Evolutionary conservation across 768 basidiomycete genomes (phyloP).

Genomic region (Calocera cornea): DNA sequence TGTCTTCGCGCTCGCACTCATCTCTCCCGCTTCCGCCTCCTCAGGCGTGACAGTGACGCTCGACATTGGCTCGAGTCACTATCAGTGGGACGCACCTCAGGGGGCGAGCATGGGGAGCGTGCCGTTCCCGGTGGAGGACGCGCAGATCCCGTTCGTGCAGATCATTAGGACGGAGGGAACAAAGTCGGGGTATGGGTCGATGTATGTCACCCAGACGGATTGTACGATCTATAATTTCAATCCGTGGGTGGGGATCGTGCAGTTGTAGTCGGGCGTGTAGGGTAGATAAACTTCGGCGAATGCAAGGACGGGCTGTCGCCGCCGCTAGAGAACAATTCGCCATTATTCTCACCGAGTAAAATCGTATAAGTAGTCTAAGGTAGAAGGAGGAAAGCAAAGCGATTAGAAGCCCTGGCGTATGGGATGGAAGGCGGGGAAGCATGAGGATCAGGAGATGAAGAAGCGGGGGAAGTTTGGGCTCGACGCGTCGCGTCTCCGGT

Average conservation of each 20-base stretch:
- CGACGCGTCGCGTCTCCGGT: too few relatives aligned
- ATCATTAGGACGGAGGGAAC: constrained; percentile 4
- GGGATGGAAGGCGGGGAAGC: too few relatives aligned
- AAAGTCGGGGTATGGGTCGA: constrained; percentile 3
- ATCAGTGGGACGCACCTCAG: background rate
- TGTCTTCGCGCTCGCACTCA: constrained; percentile 8
- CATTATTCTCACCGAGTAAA: too few relatives aligned
- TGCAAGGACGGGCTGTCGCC: too few relatives aligned
- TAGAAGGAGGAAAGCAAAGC: too few relatives aligned
- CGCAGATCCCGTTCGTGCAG: constrained; percentile 10
- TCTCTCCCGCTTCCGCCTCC: background rate
- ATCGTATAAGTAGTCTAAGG: too few relatives aligned
- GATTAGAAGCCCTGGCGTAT: too few relatives aligned
- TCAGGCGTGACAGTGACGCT: constrained; percentile 5
- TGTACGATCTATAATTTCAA: constrained; percentile 8
- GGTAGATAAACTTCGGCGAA: too few relatives aligned
- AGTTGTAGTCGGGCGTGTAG: too few relatives aligned
- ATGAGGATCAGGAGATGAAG: too few relatives aligned
- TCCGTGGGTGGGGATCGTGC: background rate
- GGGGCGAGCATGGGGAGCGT: constrained; percentile 6
- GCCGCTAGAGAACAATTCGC: too few relatives aligned
- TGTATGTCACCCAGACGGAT: background rate
- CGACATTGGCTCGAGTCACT: constrained; percentile 6
- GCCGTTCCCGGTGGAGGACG: constrained; percentile 7
- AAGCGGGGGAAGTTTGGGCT: too few relatives aligned